Conservation (phyloP, 441 rosid genomes). For the Melastoma candidum region DNA sequence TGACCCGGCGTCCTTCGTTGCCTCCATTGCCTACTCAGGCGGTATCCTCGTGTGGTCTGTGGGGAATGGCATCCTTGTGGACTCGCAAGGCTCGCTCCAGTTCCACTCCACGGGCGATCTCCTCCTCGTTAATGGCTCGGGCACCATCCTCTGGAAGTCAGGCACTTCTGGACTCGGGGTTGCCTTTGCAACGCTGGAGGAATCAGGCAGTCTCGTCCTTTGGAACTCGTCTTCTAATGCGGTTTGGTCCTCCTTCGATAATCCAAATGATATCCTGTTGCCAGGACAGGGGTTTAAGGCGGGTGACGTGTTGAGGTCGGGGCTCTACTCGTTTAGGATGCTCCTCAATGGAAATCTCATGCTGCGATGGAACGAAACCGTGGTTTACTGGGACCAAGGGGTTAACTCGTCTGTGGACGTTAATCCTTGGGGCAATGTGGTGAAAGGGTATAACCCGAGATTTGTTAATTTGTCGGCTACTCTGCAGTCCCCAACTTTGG, state of each 20-base stretch:
- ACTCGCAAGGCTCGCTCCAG: conserved; percentile 7
- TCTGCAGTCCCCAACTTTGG: not conserved
- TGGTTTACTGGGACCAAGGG: conserved; percentile 5
- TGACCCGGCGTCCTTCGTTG: conserved; percentile 8
- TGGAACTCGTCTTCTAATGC: not conserved
- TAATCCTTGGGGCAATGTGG: not conserved
- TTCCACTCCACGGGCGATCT: conserved; percentile 11
- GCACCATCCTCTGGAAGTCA: conserved; percentile 8
- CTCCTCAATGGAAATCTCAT: conserved; percentile 3
- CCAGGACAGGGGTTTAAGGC: conserved; percentile 8
- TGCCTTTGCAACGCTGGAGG: conserved; percentile 9
- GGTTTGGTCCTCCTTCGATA: conserved; percentile 12
- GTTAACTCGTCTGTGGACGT: conserved; percentile 7
- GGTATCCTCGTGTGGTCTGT: conserved; percentile 11
- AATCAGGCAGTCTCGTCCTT: conserved; percentile 6
- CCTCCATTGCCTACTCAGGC: conserved; percentile 14
- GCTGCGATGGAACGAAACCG: conserved; percentile 5
- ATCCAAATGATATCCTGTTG: conserved; percentile 2
- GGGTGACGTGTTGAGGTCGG: conserved; percentile 4
- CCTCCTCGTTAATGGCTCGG: conserved; percentile 9
- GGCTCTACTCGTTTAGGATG: not conserved
- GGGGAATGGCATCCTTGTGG: conserved; percentile 2
- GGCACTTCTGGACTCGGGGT: conserved; percentile 10
- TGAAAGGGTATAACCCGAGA: not conserved
- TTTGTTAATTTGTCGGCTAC: conserved; percentile 3